These are phyloP conservation scores for Globisporangium heterothallicum DNA, from an alignment of 352 stramenopile species.

Conservation along the genomic window DNA sequence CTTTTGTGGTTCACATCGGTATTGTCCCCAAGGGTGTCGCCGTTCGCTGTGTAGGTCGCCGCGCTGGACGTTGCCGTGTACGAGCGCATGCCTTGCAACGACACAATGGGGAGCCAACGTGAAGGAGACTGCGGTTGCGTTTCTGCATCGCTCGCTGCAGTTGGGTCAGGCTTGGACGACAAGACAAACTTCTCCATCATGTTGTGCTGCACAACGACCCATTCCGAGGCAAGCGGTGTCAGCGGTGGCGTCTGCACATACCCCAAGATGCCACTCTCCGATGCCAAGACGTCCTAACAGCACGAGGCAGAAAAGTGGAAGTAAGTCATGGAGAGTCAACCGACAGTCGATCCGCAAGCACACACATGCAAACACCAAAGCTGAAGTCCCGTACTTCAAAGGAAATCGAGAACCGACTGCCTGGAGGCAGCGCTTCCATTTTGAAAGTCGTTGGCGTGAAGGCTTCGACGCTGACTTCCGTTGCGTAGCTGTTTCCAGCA, in stretches of 20 bases:
- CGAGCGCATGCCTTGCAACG: slow-evolving; percentile 23
- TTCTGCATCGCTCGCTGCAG: background rate
- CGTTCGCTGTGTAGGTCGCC: slow-evolving; percentile 22
- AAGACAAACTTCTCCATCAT: slow-evolving; percentile 11
- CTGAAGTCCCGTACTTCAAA: slow-evolving; percentile 33
- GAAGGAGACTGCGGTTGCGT: slow-evolving; percentile 1
- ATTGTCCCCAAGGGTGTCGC: slow-evolving; percentile 35
- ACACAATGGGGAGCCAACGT: slow-evolving; percentile 37
- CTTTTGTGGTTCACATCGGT: slow-evolving; percentile 19
- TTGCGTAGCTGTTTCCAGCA: slow-evolving; percentile 16
- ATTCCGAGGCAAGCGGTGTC: slow-evolving; percentile 36
- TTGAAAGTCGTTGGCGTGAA: slow-evolving; percentile 59
- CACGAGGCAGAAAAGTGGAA: no score
- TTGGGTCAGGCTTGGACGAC: no score
- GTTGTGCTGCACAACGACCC: slow-evolving; percentile 50
- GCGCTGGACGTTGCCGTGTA: slow-evolving; percentile 33
- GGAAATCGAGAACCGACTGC: slow-evolving; percentile 43
- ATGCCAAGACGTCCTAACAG: slow-evolving; percentile 35
- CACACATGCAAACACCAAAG: no score
- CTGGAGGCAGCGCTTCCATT: slow-evolving; percentile 47
- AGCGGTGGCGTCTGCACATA: slow-evolving; percentile 37
- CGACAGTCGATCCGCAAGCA: no score
- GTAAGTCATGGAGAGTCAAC: no score
- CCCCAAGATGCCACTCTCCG: slow-evolving; percentile 13
- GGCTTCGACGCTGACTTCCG: slow-evolving; percentile 25